Conservation (phyloP, 768 basidiomycete genomes). For the Coprinopsis marcescibilis region DNA sequence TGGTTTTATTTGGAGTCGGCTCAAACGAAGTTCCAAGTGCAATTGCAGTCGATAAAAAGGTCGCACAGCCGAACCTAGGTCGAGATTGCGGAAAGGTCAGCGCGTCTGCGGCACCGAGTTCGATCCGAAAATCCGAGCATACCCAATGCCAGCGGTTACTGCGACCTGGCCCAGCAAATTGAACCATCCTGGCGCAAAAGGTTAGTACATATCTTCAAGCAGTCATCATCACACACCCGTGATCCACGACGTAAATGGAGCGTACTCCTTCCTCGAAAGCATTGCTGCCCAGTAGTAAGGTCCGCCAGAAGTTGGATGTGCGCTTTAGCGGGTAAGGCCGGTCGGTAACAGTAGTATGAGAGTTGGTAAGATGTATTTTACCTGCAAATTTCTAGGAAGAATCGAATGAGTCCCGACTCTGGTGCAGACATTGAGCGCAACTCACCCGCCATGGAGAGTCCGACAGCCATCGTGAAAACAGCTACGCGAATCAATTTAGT, state of each 20-base stretch:
- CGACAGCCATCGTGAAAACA: conserved; percentile 65
- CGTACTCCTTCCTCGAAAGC: conserved; percentile 50
- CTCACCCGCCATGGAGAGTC: conserved; percentile 69
- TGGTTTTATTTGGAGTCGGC: conserved; percentile 51
- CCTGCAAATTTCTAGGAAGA: conserved; percentile 43
- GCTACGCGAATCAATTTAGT: conserved; percentile 26
- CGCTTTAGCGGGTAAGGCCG: conserved; percentile 26
- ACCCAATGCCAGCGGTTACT: conserved; percentile 71
- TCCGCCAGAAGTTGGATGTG: conserved; percentile 67
- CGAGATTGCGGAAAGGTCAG: background rate
- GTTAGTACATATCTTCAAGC: background rate
- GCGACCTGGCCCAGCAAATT: conserved; percentile 73
- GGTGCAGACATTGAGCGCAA: background rate
- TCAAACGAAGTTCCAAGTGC: conserved; percentile 56
- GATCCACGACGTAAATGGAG: conserved; percentile 67
- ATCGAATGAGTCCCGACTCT: background rate
- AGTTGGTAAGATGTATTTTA: conserved; percentile 11
- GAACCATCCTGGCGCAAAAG: conserved; percentile 50
- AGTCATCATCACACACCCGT: conserved; percentile 35
- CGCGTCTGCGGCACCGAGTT: conserved; percentile 38
- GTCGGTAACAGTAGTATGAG: background rate
- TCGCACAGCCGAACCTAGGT: conserved; percentile 57
- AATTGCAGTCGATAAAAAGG: conserved; percentile 58
- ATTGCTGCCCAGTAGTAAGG: conserved; percentile 84
- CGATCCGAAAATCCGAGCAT: conserved; percentile 37